phyloP scores from a whole-genome alignment of 2,329 filamentous ascomycete genomes.

The Diaporthe helianthi region DNA sequence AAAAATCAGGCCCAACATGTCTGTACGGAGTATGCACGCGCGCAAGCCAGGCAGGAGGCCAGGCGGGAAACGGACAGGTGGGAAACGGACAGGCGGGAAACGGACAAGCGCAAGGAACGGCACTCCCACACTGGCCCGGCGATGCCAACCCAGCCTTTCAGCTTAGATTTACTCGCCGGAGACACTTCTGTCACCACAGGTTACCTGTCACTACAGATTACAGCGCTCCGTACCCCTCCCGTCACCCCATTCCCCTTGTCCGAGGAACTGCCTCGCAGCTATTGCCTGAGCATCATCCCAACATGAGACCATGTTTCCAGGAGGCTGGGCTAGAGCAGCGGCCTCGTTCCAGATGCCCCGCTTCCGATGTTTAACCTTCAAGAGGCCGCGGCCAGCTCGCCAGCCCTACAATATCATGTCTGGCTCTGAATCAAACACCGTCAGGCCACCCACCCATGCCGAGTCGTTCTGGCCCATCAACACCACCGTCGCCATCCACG shows the following conservation, averaged over 20 bases:
- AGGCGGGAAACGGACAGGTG: not conserved
- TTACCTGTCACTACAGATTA: too few relatives aligned
- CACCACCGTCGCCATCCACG: not conserved
- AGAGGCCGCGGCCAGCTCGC: constrained; percentile 1
- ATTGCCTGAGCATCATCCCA: constrained; percentile 5
- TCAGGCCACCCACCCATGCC: not conserved
- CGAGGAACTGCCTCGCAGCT: constrained; percentile 4
- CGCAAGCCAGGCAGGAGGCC: not conserved
- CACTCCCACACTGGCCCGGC: not conserved
- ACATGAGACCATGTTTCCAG: constrained; percentile 10
- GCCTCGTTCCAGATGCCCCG: not conserved
- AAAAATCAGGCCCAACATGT: not conserved
- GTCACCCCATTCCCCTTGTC: constrained; percentile 14
- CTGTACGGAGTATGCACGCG: not conserved
- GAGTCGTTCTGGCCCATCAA: not conserved
- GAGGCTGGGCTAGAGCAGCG: constrained; percentile 21
- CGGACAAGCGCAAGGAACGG: constrained; percentile 3
- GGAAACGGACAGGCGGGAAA: not conserved
- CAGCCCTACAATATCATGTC: constrained; percentile 4
- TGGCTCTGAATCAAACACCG: not conserved
- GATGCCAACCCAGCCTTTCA: not conserved
- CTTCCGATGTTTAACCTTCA: constrained; percentile 16
- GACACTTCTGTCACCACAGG: not conserved
- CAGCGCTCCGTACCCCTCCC: too few relatives aligned
- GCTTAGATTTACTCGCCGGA: constrained; percentile 8